Percentiles rank a stretch among this genome's conserved stretches.
Conservation (phyloP, 148 eudicot genomes). For the Dianthus caryophyllus region DNA sequence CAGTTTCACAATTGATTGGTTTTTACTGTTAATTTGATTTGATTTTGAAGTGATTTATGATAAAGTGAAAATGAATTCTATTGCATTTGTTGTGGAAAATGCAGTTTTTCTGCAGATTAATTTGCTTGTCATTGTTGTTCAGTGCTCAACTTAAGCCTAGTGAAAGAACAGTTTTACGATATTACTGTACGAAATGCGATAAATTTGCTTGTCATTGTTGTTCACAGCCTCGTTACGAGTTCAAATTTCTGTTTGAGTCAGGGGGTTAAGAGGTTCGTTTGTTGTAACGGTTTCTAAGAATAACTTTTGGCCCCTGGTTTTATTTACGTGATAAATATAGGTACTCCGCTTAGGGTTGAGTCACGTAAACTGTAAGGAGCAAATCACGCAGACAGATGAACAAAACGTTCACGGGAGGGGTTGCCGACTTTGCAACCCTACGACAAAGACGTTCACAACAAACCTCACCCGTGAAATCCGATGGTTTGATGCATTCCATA, state of each 20-base stretch:
- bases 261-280: neutral
- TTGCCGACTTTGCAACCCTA: conserved; percentile 27
- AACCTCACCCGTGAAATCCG: conserved; percentile 52
- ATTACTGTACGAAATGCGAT: too few relatives aligned
- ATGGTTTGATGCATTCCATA: conserved; percentile 49
- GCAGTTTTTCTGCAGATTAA: neutral
- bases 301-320: conserved; percentile 77
- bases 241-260: neutral
- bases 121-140: neutral
- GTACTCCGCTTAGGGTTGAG: conserved; percentile 63
- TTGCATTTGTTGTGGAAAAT: neutral
- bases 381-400: conserved; percentile 38
- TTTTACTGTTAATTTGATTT: neutral
- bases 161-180: too few relatives aligned
- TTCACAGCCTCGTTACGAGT: neutral
- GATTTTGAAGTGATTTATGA: neutral
- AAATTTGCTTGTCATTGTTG: neutral
- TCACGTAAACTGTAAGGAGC: conserved; percentile 45
- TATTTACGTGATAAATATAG: conserved; percentile 58
- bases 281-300: conserved; percentile 47
- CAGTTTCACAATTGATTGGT: neutral
- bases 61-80: neutral
- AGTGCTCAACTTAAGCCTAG: neutral
- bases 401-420: conserved; percentile 32
- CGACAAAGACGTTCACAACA: conserved; percentile 50